A percentile compares a stretch with the other conserved stretches of the same genome.
phyloP scores from a whole-genome alignment of 169 alveolate species.

The Babesia sp. region DNA sequence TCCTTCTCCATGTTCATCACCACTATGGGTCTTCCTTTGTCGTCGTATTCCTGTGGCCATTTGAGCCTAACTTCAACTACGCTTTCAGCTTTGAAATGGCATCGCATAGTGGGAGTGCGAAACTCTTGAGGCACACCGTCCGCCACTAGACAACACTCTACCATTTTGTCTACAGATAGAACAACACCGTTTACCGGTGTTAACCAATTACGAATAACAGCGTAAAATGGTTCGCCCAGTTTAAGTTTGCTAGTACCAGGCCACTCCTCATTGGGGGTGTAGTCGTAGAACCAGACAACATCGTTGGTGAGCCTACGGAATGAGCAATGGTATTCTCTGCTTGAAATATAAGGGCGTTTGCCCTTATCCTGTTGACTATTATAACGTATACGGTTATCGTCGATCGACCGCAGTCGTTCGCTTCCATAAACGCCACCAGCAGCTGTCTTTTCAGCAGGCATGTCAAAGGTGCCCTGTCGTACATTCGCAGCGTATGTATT shows the following conservation, averaged over 20 bases:
- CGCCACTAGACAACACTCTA: conserved; percentile 45
- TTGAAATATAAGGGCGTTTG: not conserved
- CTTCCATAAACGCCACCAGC: conserved; percentile 40
- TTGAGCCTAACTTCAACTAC: conserved; percentile 40
- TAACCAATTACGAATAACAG: conserved; percentile 45
- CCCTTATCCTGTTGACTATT: not conserved
- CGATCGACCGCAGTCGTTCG: conserved; percentile 1
- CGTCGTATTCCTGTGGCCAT: conserved; percentile 58
- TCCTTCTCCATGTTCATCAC: not conserved
- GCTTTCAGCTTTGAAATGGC: conserved; percentile 24
- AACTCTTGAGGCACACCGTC: conserved; percentile 29
- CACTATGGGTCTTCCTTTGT: conserved; percentile 55
- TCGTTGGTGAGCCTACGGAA: conserved; percentile 10
- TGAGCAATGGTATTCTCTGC: conserved; percentile 10
- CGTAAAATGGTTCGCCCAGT: conserved; percentile 42
- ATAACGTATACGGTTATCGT: conserved; percentile 1
- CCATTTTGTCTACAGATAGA: conserved; percentile 43
- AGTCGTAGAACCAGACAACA: conserved; percentile 37
- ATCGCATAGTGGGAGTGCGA: not conserved
- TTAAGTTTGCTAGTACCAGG: conserved; percentile 53
- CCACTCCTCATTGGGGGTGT: conserved; percentile 55
- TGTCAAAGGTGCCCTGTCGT: not conserved
- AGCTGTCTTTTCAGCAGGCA: not conserved
- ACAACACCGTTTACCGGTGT: conserved; percentile 46
- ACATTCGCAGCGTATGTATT: not conserved